phyloP scores from a whole-genome alignment of 345 rosid species.

The Adansonia digitata region DNA sequence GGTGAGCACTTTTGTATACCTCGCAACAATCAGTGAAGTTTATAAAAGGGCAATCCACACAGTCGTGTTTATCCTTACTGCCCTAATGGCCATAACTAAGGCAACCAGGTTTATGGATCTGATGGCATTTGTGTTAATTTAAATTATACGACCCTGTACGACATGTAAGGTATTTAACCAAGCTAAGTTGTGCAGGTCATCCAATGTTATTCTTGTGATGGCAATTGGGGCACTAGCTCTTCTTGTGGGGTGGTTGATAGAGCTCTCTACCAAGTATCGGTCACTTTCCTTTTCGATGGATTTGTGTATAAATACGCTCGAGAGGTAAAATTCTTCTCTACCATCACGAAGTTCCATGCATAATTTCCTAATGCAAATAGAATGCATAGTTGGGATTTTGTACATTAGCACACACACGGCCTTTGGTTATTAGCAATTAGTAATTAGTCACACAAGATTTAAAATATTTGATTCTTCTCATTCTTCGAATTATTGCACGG shows the following conservation, averaged over 20 bases:
- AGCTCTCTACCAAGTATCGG: conserved; percentile 55
- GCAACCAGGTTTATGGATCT: conserved; percentile 70
- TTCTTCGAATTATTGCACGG: not conserved
- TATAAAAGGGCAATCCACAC: conserved; percentile 77
- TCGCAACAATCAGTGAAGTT: conserved; percentile 66
- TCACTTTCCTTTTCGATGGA: conserved; percentile 47
- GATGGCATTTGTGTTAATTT: conserved; percentile 14
- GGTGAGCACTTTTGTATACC: conserved; percentile 77
- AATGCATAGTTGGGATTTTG: not conserved
- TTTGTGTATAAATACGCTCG: conserved; percentile 37
- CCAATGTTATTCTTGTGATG: conserved; percentile 74
- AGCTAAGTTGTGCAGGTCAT: conserved; percentile 47
- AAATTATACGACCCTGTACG: not conserved
- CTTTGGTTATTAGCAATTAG: not conserved
- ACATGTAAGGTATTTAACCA: conserved; percentile 4
- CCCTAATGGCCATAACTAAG: conserved; percentile 83
- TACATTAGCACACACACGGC: not conserved
- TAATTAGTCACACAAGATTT: not conserved
- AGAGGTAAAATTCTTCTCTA: conserved; percentile 38
- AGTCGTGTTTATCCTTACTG: conserved; percentile 80
- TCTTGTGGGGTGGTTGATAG: conserved; percentile 71
- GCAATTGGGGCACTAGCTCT: conserved; percentile 80
- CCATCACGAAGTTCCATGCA: not conserved
- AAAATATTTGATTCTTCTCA: not conserved
- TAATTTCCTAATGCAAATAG: not conserved